These are phyloP conservation scores for Amanita fuliginea DNA, from an alignment of 768 basidiomycete species.

Conservation along the genomic window DNA sequence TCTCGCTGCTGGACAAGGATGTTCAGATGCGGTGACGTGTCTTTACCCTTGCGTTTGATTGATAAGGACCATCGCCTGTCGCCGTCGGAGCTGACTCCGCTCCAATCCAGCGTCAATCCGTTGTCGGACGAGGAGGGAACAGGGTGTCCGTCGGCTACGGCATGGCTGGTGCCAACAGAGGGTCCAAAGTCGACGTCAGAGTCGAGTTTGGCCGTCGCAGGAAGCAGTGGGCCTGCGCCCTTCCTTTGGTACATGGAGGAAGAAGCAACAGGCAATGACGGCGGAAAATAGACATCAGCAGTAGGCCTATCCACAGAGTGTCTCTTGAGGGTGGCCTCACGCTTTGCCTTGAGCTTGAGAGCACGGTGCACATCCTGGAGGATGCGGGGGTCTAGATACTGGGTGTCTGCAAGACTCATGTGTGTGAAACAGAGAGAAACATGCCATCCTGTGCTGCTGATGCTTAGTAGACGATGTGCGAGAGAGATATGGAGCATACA, in stretches of 20 bases:
- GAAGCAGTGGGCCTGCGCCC: neutral
- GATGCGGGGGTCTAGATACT: slow-evolving; percentile 57
- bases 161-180: slow-evolving; percentile 27
- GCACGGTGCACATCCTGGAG: slow-evolving; percentile 74
- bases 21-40: slow-evolving; percentile 29
- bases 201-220: slow-evolving; percentile 6
- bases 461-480: slow-evolving; percentile 4
- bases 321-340: slow-evolving; percentile 47
- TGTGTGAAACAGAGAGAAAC: slow-evolving; percentile 7
- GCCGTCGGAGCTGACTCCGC: slow-evolving; percentile 41
- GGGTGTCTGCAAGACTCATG: neutral
- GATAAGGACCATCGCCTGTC: slow-evolving; percentile 55
- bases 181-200: slow-evolving; percentile 5
- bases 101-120: slow-evolving; percentile 67
- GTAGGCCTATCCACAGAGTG: slow-evolving; percentile 7
- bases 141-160: slow-evolving; percentile 37
- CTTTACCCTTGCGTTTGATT: slow-evolving; percentile 51
- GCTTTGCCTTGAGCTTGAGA: slow-evolving; percentile 58
- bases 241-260: neutral
- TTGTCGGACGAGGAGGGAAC: slow-evolving; percentile 61
- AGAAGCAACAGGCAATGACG: neutral
- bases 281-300: slow-evolving; percentile 5
- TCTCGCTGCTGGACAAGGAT: slow-evolving; percentile 50
- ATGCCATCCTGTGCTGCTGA: slow-evolving; percentile 64
- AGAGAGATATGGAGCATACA: slow-evolving; percentile 27